These are phyloP conservation scores for Angophora floribunda DNA, from an alignment of 345 rosid species.

Conservation along the genomic window DNA sequence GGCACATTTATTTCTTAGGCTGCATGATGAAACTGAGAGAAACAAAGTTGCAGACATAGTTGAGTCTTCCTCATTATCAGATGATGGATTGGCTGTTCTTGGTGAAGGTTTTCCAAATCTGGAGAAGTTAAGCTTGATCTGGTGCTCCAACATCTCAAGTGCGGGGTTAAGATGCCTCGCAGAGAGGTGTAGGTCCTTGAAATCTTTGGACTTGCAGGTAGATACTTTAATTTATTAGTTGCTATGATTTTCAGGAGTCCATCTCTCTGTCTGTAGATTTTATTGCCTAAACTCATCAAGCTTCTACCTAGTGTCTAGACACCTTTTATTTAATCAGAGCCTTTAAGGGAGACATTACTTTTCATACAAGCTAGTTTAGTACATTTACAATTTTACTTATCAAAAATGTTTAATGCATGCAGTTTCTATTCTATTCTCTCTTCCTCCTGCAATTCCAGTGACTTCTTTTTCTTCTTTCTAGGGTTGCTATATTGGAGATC, in stretches of 20 bases:
- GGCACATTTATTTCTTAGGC: constrained; percentile 20
- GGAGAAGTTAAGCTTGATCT: constrained; percentile 72
- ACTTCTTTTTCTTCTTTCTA: constrained; percentile 3
- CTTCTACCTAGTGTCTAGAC: neutral
- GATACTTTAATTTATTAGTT: neutral
- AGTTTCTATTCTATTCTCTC: neutral
- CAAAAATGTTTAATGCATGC: neutral
- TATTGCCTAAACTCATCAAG: neutral
- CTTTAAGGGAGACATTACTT: neutral
- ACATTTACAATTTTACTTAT: neutral
- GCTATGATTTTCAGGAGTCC: neutral
- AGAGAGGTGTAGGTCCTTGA: constrained; percentile 46
- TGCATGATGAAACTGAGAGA: constrained; percentile 7
- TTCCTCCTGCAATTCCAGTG: neutral
- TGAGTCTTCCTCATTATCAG: constrained; percentile 52
- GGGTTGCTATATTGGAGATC: constrained; percentile 93
- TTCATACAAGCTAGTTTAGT: neutral
- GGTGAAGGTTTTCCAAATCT: constrained; percentile 59
- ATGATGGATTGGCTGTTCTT: constrained; percentile 54
- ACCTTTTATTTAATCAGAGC: neutral
- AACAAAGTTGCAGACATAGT: constrained; percentile 13
- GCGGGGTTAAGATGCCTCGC: constrained; percentile 57
- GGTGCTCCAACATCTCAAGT: constrained; percentile 78
- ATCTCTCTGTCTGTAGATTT: neutral
- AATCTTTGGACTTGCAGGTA: constrained; percentile 83